Evolutionary conservation across 257 asterid species (phyloP), one percentile per base, ranked within the genome.

Genomic region (Nicotiana obtusifolia): DNA sequence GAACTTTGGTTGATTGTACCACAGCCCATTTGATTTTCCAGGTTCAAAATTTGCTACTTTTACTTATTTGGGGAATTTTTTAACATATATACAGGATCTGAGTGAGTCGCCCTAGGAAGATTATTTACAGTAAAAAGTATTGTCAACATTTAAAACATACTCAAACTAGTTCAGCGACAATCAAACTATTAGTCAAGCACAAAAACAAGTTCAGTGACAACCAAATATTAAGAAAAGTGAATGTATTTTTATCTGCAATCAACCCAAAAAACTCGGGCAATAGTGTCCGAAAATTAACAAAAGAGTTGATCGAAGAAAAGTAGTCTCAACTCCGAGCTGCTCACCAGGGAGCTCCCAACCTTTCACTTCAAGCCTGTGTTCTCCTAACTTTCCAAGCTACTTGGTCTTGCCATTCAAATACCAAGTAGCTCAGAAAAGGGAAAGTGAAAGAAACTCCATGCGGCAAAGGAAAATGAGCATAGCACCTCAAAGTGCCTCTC

Each of bases 291-390:
- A 14, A 73, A 1, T 73, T 47, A 20, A 44, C 79, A 73, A 30
- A 73, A 47, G 44, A 47, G 61, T 47, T 4, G 28, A 49, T 49
- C 62, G 16, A 20, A 26, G 80, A 24, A 75, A 75, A 24, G 62
- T 49, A 75, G 78, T 71, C 24, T 13, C 80, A 75, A 49, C 80
- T 75, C 62, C 62, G 7, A n/a, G 41, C 15, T 49, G 62, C 79
- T 49, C 79, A 15, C 3, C 24, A 7, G 0, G 1, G 79, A 73
- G 79, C 79, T 24, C 44, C 41, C 16, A 7, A 73, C 3, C 61
- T 24, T 47, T 24, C 61, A 13, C 1, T 22, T 13, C 20, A 71
- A 1, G 77, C 33, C 33, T 71, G 22, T 71, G 78, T 47, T 71
- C 35, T 71, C 22, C 60, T 1, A 49, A 26, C 44, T 26, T 75